These are phyloP conservation scores for Grosmannia penicillata DNA, from an alignment of 2,329 filamentous ascomycete species.

Conservation along the genomic window DNA sequence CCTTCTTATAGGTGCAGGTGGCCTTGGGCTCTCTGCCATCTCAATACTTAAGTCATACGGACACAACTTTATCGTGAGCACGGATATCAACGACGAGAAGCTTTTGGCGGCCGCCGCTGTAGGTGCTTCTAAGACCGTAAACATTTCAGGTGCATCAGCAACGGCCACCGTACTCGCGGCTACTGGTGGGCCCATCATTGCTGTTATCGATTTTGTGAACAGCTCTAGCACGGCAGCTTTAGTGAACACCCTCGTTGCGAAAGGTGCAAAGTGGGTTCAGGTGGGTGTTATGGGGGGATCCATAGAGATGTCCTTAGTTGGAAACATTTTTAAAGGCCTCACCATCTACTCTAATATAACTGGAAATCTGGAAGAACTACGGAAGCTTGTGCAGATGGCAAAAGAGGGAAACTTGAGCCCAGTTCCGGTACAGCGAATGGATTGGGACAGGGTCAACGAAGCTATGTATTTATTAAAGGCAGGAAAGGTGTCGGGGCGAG, in stretches of 20 bases:
- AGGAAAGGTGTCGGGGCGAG: conserved; percentile 2
- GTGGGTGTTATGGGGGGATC: conserved; percentile 7
- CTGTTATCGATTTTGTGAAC: conserved; percentile 8
- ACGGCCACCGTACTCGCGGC: conserved; percentile 9
- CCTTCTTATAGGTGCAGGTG: conserved; percentile 4
- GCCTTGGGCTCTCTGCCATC: conserved; percentile 5
- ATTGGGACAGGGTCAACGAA: conserved; percentile 4
- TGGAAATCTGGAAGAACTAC: conserved; percentile 3
- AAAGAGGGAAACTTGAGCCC: conserved; percentile 1
- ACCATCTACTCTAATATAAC: conserved; percentile 6
- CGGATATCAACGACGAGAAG: conserved; percentile 5
- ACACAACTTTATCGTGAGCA: conserved; percentile 1
- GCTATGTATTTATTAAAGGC: conserved; percentile 4
- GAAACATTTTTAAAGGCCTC: conserved; percentile 6
- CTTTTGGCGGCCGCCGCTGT: conserved; percentile 4
- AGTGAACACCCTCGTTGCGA: conserved; percentile 4
- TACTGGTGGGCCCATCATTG: conserved; percentile 6
- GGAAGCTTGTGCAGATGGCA: conserved; percentile 1
- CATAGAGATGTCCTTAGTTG: conserved; percentile 3
- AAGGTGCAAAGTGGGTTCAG: conserved; percentile 7
- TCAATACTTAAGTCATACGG: conserved; percentile 3
- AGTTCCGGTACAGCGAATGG: conserved; percentile 3
- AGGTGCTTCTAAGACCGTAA: conserved; percentile 11
- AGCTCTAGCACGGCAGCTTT: conserved; percentile 3
- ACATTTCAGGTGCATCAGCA: conserved; percentile 4